These are phyloP conservation scores for Cardamine occulta DNA, from an alignment of 345 rosid genomes.

Conservation along the genomic window DNA sequence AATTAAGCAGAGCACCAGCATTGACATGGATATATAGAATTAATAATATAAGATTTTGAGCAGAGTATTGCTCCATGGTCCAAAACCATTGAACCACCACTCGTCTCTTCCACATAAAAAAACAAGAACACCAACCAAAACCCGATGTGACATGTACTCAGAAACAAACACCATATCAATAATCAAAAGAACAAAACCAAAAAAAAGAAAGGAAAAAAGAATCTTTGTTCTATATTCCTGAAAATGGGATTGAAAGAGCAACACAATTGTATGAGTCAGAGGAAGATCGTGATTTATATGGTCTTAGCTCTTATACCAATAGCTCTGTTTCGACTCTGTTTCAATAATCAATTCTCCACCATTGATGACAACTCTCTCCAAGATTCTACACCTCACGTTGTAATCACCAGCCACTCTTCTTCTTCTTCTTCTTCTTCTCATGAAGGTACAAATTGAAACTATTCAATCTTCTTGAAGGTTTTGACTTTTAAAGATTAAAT, in stretches of 20 bases:
- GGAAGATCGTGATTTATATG: slow-evolving; percentile 28
- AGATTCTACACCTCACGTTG: slow-evolving; percentile 32
- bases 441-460: slow-evolving; percentile 29
- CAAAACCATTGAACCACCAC: slow-evolving; percentile 43
- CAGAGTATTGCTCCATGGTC: slow-evolving; percentile 17
- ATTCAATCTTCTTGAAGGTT: neutral
- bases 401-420: slow-evolving; percentile 29
- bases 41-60: neutral
- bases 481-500: neutral
- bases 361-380: slow-evolving; percentile 36
- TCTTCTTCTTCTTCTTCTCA: slow-evolving; percentile 36
- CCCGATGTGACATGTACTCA: slow-evolving; percentile 24
- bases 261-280: slow-evolving; percentile 24
- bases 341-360: slow-evolving; percentile 24
- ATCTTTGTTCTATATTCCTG: slow-evolving; percentile 20
- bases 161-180: slow-evolving; percentile 25
- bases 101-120: slow-evolving; percentile 37
- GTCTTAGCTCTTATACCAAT: slow-evolving; percentile 34
- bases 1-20: slow-evolving; percentile 9
- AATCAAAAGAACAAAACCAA: neutral
- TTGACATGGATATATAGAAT: slow-evolving; percentile 10
- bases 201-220: neutral
- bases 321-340: slow-evolving; percentile 44
- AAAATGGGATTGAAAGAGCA: slow-evolving; percentile 44
- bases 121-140: slow-evolving; percentile 34